Evolutionary conservation across 129 eudicot genomes (phyloP), one percentile per base, ranked within the genome.

Genomic region (carrot (Daucus carota)): DNA sequence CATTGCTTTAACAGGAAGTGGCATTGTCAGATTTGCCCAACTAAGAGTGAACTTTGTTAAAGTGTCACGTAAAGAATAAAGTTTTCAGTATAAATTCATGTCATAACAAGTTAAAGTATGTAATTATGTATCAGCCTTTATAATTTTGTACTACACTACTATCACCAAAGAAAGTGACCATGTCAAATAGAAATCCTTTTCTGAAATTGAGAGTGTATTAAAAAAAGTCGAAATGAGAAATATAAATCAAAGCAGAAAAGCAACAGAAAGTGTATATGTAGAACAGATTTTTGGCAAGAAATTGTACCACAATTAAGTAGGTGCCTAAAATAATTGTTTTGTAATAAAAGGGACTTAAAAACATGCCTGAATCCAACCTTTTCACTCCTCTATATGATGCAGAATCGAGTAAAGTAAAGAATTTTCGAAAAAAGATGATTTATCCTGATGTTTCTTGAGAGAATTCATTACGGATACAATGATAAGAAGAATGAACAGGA

Each of bases 321-420:
- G 26, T 50, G 31, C 41, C 31, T 8, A 42, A 31, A 47, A 17
- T 13, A 54, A 1, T 67, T 41, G 26, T 54, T 16, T 13, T 28
- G 28, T 26, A 50, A 17, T 41, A 42, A 14, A 71, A 24, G 36
- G 68, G 66, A 32, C 28, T 5, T 38, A 81, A 66, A 52, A 29
- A 75, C 90, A 78, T 87, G 89, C 98, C 98, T 92, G 98, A 96
- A 92, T 92, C 90, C 91, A 90, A 80, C 98, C 98, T 85, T 92
- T 92, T 96, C 98, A 92, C 86, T 92, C 98, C 79, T 92, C 98
- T 66, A 94, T 92, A 81, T 92, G 98, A 83, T 92, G 96, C 40
- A 96, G 91, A 71, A 90, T 92, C 54, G 90, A 93, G 79, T 88
- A 92, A 79, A 92, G 96, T 26, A 92, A 75, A 11, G 90, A 78